These are phyloP conservation scores for Xerocomellus amylosporus DNA, from an alignment of 768 basidiomycete species.

Conservation along the genomic window DNA sequence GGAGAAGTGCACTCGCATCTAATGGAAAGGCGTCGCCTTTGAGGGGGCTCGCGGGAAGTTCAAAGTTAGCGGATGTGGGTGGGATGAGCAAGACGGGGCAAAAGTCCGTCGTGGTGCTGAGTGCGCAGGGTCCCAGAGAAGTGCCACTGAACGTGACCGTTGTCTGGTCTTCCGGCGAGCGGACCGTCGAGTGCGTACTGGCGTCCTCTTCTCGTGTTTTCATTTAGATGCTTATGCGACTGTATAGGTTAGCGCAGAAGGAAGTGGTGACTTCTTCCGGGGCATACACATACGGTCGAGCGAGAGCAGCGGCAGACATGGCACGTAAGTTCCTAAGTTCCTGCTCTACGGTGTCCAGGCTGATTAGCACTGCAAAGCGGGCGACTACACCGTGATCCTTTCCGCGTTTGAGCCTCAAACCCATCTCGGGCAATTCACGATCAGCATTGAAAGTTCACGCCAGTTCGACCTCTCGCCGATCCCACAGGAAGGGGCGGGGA, in stretches of 20 bases:
- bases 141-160: slow-evolving; percentile 70
- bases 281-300: slow-evolving; percentile 76
- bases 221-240: not conserved
- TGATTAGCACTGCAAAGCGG: slow-evolving; percentile 34
- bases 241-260: slow-evolving; percentile 52
- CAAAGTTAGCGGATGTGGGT: slow-evolving; percentile 6
- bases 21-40: not conserved
- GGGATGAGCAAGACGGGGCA: not conserved
- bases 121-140: slow-evolving; percentile 56
- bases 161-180: slow-evolving; percentile 72
- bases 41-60: not conserved
- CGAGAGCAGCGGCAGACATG: slow-evolving; percentile 50
- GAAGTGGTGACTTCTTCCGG: slow-evolving; percentile 75
- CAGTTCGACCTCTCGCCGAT: slow-evolving; percentile 64
- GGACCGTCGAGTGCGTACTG: slow-evolving; percentile 67
- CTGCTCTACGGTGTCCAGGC: not conserved
- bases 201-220: not conserved
- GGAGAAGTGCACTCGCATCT: not conserved
- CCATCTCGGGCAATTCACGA: slow-evolving; percentile 60
- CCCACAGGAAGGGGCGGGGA: slow-evolving; percentile 86
- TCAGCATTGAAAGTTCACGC: slow-evolving; percentile 60
- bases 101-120: slow-evolving; percentile 45
- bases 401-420: slow-evolving; percentile 76
- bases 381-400: slow-evolving; percentile 78
- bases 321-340: slow-evolving; percentile 41